Evolutionary conservation across 345 rosid species (phyloP), one percentile per base, ranked within the genome.

Genomic region (Eucalyptus fibrosa): DNA sequence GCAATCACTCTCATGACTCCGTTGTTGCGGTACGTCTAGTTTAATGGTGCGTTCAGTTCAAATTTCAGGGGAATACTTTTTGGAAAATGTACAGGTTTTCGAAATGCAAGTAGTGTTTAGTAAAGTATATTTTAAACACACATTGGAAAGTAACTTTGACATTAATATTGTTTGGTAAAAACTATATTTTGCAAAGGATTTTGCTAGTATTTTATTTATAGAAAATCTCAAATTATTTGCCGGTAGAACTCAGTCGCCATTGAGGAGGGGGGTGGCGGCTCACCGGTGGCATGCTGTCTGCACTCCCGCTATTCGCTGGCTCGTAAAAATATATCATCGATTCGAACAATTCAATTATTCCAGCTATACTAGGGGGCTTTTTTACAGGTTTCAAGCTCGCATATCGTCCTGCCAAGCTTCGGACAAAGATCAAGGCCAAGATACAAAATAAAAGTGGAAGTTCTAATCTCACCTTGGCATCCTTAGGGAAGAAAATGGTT

Each of bases 1-100:
- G 62, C 97, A 5, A 93, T 95, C 94, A 37, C 37, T 30, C 98
- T 56, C 93, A 93, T 50, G 92, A 95, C 47, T 94, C 96, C 12
- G 93, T 94, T 4, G 93, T 90, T 37, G 93, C 92, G 60, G 97
- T 94, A 87, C 9, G 89, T 82, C 37, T 45, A 40, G 37, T 51
- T 49, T 86, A 9, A 42, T 2, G n/a, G 89, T 26, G 30, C 2
- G 3, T 45, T n/a, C 10, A 11, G 2, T 37, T 65, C 17, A 1
- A 1, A 14, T 15, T n/a, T 90, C 4, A 82, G 98, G 44, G 96
- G 96, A 47, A 23, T 56, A 24, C 4, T 10, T 55, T 56, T 9
- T 56, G 12, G 12, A 56, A 56, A 56, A 21, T 56, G 12, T 5
- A 53, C 9, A 7, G 4, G 0, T 3, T 55, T 95, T 93, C 15